Conservation (phyloP, 1,284 basidiomycete genomes). For the Farysia itapuensis region DNA sequence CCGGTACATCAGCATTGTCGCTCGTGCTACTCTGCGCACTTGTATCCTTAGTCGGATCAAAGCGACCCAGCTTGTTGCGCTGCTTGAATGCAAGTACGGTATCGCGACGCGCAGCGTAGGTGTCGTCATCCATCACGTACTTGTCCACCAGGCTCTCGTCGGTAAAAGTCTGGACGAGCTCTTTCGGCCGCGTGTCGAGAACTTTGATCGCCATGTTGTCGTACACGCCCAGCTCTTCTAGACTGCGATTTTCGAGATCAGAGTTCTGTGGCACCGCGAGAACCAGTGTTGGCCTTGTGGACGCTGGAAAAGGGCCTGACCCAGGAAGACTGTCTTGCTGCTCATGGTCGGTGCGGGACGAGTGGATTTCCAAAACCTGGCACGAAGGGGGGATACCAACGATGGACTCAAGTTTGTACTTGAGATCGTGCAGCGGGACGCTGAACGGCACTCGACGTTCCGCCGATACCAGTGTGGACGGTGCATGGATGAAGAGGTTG, state of each 20-base stretch:
- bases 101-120: slow-evolving; percentile 74
- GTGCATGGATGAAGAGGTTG: slow-evolving; percentile 45
- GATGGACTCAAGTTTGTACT: slow-evolving; percentile 79
- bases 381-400: slow-evolving; percentile 74
- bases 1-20: slow-evolving; percentile 20
- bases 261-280: slow-evolving; percentile 63
- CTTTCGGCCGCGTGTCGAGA: slow-evolving; percentile 37
- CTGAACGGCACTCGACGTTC: slow-evolving; percentile 42
- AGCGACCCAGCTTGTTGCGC: slow-evolving; percentile 83
- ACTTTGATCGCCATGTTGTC: slow-evolving; percentile 77
- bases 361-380: slow-evolving; percentile 64
- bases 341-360: slow-evolving; percentile 54
- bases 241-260: slow-evolving; percentile 68
- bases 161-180: slow-evolving; percentile 76
- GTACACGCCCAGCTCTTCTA: slow-evolving; percentile 73
- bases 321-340: slow-evolving; percentile 27
- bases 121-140: slow-evolving; percentile 81
- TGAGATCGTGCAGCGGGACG: slow-evolving; percentile 60
- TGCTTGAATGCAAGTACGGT: slow-evolving; percentile 89
- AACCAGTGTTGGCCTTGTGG: slow-evolving; percentile 64
- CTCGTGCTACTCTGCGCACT: slow-evolving; percentile 49
- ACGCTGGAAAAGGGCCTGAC: slow-evolving; percentile 5
- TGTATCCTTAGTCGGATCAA: slow-evolving; percentile 64
- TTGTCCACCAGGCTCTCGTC: slow-evolving; percentile 87
- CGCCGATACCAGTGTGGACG: slow-evolving; percentile 40